A percentile compares a stretch with the other conserved stretches of the same genome.
Evolutionary conservation across 176 grass and related monocot genomes (phyloP).

Genomic region (Aegilops sharonensis): DNA sequence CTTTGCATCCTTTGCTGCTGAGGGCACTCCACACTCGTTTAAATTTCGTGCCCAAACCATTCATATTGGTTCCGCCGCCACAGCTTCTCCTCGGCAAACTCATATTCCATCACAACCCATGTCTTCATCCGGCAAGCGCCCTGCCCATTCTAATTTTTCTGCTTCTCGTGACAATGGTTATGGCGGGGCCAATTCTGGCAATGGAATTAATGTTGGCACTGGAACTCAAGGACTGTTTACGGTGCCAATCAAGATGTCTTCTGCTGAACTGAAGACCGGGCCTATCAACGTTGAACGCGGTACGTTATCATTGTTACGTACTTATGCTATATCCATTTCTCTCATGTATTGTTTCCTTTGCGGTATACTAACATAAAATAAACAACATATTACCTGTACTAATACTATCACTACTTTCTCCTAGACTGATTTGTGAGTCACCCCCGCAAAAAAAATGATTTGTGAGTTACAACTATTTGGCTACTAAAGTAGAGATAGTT

Average conservation of each 20-base stretch:
- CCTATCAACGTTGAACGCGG: neutral
- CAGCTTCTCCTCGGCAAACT: neutral
- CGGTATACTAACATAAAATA: neutral
- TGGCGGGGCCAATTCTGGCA: conserved; percentile 1
- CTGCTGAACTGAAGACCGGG: neutral
- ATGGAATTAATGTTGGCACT: neutral
- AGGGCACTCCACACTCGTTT: neutral
- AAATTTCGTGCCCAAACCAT: neutral
- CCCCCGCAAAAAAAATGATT: neutral
- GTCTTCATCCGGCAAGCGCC: neutral
- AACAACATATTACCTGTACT: neutral
- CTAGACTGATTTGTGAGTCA: neutral
- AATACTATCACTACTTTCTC: neutral
- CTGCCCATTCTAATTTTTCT: neutral
- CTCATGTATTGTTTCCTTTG: neutral
- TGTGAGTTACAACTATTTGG: neutral
- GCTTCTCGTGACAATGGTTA: neutral
- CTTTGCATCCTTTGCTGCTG: conserved; percentile 6
- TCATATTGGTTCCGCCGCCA: conserved; percentile 14
- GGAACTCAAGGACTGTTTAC: neutral
- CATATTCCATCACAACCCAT: neutral
- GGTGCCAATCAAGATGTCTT: conserved; percentile 1
- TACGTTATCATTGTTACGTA: neutral
- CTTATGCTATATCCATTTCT: neutral
- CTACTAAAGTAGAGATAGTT: neutral